These are phyloP conservation scores for Termitomyces sp. DNA, from an alignment of 768 basidiomycete genomes.

Conservation along the genomic window DNA sequence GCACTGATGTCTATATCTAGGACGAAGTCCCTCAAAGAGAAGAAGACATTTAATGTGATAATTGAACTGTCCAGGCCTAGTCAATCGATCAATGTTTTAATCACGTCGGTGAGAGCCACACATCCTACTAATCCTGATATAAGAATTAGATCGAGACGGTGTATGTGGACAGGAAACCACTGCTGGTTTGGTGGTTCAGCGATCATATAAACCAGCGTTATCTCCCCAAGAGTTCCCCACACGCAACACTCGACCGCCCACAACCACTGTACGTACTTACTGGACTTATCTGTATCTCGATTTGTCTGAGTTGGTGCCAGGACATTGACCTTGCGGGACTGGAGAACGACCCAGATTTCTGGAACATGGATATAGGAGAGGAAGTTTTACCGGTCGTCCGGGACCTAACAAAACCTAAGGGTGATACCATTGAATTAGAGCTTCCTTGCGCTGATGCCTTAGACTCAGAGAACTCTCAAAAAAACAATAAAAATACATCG, in stretches of 20 bases:
- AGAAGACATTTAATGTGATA: constrained; percentile 57
- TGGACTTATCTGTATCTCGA: background rate
- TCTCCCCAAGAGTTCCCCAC: constrained; percentile 57
- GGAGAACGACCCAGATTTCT: constrained; percentile 68
- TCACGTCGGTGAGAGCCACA: constrained; percentile 52
- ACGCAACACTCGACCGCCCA: constrained; percentile 68
- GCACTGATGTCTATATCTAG: constrained; percentile 31
- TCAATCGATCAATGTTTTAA: constrained; percentile 57
- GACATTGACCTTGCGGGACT: constrained; percentile 64
- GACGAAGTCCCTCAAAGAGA: constrained; percentile 60
- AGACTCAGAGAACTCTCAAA: background rate
- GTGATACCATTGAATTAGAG: constrained; percentile 9
- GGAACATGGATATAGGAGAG: constrained; percentile 46
- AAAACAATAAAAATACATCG: background rate
- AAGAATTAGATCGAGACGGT: background rate
- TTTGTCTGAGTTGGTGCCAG: constrained; percentile 28
- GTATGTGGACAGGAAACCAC: constrained; percentile 57
- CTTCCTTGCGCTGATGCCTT: background rate
- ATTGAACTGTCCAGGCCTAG: constrained; percentile 71
- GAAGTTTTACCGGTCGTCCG: constrained; percentile 23
- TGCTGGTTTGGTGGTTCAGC: constrained; percentile 58
- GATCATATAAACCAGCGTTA: constrained; percentile 57
- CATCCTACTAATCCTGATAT: background rate
- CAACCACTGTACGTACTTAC: constrained; percentile 44
- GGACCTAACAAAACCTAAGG: constrained; percentile 30